A percentile compares a stretch with the other conserved stretches of the same genome.
phyloP scores from a whole-genome alignment of 129 eudicot species.

The Centrapalus pauciflorus region DNA sequence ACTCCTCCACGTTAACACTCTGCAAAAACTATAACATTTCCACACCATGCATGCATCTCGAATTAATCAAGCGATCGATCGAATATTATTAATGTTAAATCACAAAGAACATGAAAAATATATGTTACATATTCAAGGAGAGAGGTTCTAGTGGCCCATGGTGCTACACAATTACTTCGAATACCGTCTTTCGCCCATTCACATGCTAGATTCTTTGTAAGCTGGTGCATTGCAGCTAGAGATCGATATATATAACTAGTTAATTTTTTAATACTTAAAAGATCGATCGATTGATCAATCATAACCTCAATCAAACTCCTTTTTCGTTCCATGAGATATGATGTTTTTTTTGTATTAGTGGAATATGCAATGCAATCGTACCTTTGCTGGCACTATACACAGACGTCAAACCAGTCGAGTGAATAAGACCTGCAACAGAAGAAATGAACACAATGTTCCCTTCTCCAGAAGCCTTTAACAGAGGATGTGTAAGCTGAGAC shows the following conservation, averaged over 20 bases:
- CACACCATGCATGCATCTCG: too few species aligned
- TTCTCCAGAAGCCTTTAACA: conserved; percentile 1
- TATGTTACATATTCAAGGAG: not conserved
- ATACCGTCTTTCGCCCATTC: conserved; percentile 45
- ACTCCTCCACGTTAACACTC: too few species aligned
- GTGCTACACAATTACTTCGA: conserved; percentile 36
- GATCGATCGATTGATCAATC: too few species aligned
- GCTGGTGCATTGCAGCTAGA: conserved; percentile 38
- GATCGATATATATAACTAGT: not conserved
- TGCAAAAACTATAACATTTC: too few species aligned
- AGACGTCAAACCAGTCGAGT: not conserved
- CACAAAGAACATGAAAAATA: too few species aligned
- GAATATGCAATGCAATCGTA: not conserved
- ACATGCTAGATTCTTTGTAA: conserved; percentile 38
- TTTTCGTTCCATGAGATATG: too few species aligned
- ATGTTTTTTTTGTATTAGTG: too few species aligned
- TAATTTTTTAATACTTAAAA: too few species aligned
- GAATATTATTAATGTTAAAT: too few species aligned
- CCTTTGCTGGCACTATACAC: conserved; percentile 21
- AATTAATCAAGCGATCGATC: too few species aligned
- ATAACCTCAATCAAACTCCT: too few species aligned
- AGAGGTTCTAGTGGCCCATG: not conserved
- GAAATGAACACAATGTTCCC: conserved; percentile 24
- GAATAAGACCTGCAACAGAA: conserved; percentile 1
- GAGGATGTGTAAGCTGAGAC: conserved; percentile 23